phyloP scores from a whole-genome alignment of 768 basidiomycete species.

The Boletus eberwhitei region DNA sequence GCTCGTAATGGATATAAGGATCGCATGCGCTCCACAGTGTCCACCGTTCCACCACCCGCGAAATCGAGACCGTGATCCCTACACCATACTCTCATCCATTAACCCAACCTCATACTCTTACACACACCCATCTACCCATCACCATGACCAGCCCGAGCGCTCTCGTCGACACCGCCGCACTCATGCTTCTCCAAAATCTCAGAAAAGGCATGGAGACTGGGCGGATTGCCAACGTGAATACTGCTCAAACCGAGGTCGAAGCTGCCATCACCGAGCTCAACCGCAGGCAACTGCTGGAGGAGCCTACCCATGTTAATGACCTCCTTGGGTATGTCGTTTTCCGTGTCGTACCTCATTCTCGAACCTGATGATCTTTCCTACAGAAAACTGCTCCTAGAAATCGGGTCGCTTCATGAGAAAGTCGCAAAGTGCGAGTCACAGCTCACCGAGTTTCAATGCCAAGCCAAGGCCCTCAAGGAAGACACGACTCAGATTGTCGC shows the following conservation, averaged over 20 bases:
- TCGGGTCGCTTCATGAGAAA: constrained; percentile 1
- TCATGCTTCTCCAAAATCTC: constrained; percentile 11
- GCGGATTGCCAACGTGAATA: not conserved
- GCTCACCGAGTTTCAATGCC: constrained; percentile 2
- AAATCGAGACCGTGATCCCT: not conserved
- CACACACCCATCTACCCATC: constrained; percentile 1
- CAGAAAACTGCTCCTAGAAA: constrained; percentile 12
- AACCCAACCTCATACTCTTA: not conserved
- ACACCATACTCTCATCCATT: not conserved
- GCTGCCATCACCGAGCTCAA: constrained; percentile 9
- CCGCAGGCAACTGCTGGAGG: not conserved
- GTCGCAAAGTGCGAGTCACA: constrained; percentile 7
- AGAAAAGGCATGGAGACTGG: constrained; percentile 12
- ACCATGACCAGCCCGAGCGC: constrained; percentile 4
- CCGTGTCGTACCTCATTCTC: not conserved
- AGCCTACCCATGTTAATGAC: not conserved
- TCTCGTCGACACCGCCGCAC: not conserved
- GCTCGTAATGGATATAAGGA: constrained; percentile 11
- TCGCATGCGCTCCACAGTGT: not conserved
- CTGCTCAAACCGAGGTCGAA: constrained; percentile 9
- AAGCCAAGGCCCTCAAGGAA: not conserved
- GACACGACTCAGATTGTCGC: constrained; percentile 3
- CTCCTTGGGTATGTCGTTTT: constrained; percentile 3
- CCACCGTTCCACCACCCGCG: not conserved
- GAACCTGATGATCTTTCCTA: not conserved